A percentile compares a stretch with the other conserved stretches of the same genome.
Conservation (phyloP, 768 basidiomycete genomes). For the Phylloporus arenicola region DNA sequence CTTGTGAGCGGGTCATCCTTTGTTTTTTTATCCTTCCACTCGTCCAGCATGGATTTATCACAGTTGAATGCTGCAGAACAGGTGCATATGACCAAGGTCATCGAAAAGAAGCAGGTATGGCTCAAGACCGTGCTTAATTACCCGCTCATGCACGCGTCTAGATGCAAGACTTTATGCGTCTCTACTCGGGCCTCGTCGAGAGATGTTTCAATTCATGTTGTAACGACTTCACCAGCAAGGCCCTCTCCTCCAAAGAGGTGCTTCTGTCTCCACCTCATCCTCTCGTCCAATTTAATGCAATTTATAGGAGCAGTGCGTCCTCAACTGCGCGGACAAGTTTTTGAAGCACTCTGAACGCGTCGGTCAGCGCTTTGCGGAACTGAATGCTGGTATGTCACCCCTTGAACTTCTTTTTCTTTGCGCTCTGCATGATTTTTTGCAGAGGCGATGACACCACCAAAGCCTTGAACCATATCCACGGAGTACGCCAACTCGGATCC, state of each 20-base stretch:
- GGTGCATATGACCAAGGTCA: slow-evolving; percentile 90
- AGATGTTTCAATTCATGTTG: slow-evolving; percentile 93
- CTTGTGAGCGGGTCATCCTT: not conserved
- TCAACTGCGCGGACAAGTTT: slow-evolving; percentile 97
- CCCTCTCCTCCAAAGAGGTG: slow-evolving; percentile 90
- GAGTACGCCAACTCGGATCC: not conserved
- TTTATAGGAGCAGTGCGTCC: slow-evolving; percentile 79
- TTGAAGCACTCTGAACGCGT: slow-evolving; percentile 94
- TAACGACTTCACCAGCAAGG: slow-evolving; percentile 96
- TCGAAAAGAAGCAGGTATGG: slow-evolving; percentile 93
- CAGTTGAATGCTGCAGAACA: slow-evolving; percentile 86
- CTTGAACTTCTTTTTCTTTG: not conserved
- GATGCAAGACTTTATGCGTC: slow-evolving; percentile 98
- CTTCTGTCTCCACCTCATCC: slow-evolving; percentile 2
- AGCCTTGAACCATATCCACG: slow-evolving; percentile 20
- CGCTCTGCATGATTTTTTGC: slow-evolving; percentile 3
- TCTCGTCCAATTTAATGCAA: slow-evolving; percentile 5
- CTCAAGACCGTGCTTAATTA: not conserved
- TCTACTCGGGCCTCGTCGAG: slow-evolving; percentile 93
- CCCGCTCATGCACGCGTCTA: slow-evolving; percentile 28
- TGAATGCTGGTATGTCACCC: slow-evolving; percentile 73
- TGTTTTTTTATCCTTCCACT: not conserved
- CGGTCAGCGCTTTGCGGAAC: slow-evolving; percentile 85
- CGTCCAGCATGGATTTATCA: slow-evolving; percentile 77
- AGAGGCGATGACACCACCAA: slow-evolving; percentile 30